These are phyloP conservation scores for Talaromyces sp. DNA, from an alignment of 2,329 filamentous ascomycete genomes.

Conservation along the genomic window DNA sequence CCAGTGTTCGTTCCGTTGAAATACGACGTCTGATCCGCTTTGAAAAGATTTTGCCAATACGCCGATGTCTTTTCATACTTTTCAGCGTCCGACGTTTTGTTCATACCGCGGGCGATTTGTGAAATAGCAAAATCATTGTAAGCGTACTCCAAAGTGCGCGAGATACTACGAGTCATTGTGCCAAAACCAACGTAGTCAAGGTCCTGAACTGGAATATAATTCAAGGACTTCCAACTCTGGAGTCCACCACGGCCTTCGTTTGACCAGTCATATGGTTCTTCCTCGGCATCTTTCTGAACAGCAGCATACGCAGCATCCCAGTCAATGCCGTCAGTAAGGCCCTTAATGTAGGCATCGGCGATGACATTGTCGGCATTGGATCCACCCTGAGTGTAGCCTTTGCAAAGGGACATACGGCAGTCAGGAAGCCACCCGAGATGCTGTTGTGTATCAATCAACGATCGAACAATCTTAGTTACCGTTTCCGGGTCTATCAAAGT, in stretches of 20 bases:
- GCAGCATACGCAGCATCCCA: conserved; percentile 66
- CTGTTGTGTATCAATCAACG: conserved; percentile 30
- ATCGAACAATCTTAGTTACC: conserved; percentile 29
- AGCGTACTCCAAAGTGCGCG: conserved; percentile 69
- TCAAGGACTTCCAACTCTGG: conserved; percentile 64
- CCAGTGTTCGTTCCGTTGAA: conserved; percentile 58
- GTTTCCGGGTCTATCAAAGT: conserved; percentile 28
- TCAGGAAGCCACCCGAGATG: conserved; percentile 33
- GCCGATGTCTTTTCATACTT: conserved; percentile 37
- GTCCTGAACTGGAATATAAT: conserved; percentile 67
- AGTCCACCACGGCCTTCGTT: conserved; percentile 66
- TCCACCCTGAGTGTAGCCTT: conserved; percentile 63
- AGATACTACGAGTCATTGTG: conserved; percentile 65
- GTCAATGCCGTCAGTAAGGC: conserved; percentile 57
- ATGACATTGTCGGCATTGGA: conserved; percentile 68
- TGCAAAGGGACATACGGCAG: conserved; percentile 33
- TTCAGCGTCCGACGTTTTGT: conserved; percentile 51
- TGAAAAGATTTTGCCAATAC: conserved; percentile 66
- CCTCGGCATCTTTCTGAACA: conserved; percentile 65
- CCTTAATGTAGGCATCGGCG: conserved; percentile 64
- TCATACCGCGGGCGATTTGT: conserved; percentile 56
- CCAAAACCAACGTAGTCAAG: conserved; percentile 64
- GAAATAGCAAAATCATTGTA: conserved; percentile 68
- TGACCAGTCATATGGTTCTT: conserved; percentile 65
- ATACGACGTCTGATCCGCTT: conserved; percentile 54